A percentile compares a stretch with the other conserved stretches of the same genome.
These are phyloP conservation scores for Tuber umbilicatum DNA, from an alignment of 495 filamentous ascomycete genomes.

Conservation along the genomic window DNA sequence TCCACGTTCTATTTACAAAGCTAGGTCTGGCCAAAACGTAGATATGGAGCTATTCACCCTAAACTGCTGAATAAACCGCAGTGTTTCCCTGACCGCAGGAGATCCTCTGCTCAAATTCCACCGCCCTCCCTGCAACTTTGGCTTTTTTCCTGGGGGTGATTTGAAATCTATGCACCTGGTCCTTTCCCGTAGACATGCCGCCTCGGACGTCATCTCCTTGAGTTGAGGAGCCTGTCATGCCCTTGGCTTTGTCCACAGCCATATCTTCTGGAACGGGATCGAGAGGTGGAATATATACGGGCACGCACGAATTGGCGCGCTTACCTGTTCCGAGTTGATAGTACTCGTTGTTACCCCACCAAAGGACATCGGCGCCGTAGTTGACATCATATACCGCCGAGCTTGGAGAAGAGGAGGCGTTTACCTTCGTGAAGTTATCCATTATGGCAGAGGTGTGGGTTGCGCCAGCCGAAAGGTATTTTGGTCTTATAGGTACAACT, in stretches of 20 bases:
- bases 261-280: conserved; percentile 47
- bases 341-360: conserved; percentile 90
- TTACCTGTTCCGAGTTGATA: conserved; percentile 90
- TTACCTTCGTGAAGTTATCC: conserved; percentile 65
- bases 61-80: conserved; percentile 58
- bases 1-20: neutral
- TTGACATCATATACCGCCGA: conserved; percentile 60
- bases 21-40: neutral
- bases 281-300: conserved; percentile 71
- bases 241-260: conserved; percentile 15
- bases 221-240: conserved; percentile 30
- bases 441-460: conserved; percentile 75
- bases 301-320: conserved; percentile 66
- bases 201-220: conserved; percentile 44
- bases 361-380: conserved; percentile 78
- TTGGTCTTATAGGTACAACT: conserved; percentile 69
- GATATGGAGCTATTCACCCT: neutral
- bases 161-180: conserved; percentile 70
- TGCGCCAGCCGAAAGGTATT: conserved; percentile 62
- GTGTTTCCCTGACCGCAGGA: conserved; percentile 80
- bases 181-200: conserved; percentile 48
- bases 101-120: conserved; percentile 76
- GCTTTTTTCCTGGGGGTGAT: conserved; percentile 71
- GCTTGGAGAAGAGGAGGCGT: conserved; percentile 47
- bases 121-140: conserved; percentile 55